Percentiles rank a stretch among this genome's conserved stretches.
Conservation (phyloP, 208 protist genomes). For the Crithidia bombi region DNA sequence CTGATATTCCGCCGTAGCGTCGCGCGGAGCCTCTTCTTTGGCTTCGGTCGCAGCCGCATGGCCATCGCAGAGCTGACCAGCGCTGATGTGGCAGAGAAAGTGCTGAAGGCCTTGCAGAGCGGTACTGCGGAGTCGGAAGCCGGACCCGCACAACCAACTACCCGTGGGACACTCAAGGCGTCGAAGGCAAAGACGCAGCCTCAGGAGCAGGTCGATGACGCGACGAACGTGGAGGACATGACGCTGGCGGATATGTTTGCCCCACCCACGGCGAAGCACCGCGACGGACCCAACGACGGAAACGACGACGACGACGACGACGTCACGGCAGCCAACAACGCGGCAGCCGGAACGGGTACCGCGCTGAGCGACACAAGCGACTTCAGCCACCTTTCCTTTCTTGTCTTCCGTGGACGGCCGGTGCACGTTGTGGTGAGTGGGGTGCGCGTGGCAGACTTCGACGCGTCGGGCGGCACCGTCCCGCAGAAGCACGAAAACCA, state of each 20-base stretch:
- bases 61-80: constrained; percentile 67
- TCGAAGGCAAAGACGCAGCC: background rate
- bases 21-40: constrained; percentile 59
- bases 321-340: no score
- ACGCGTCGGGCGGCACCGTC: constrained; percentile 55
- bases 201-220: background rate
- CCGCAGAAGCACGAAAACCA: constrained; percentile 38
- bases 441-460: constrained; percentile 61
- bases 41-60: constrained; percentile 59
- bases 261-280: background rate
- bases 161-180: background rate
- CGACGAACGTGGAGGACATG: constrained; percentile 12
- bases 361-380: background rate
- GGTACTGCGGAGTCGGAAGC: background rate
- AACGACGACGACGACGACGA: no score
- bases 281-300: background rate
- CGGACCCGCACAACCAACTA: background rate
- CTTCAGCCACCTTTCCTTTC: constrained; percentile 41
- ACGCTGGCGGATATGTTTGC: constrained; percentile 45
- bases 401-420: constrained; percentile 39
- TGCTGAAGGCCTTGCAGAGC: constrained; percentile 28
- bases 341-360: background rate
- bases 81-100: constrained; percentile 19
- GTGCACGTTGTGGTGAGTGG: constrained; percentile 63
- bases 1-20: constrained; percentile 60